Evolutionary conservation across 208 protist species (phyloP), one percentile per base, ranked within the genome.

Genomic region (Acanthamoeba royreba): DNA sequence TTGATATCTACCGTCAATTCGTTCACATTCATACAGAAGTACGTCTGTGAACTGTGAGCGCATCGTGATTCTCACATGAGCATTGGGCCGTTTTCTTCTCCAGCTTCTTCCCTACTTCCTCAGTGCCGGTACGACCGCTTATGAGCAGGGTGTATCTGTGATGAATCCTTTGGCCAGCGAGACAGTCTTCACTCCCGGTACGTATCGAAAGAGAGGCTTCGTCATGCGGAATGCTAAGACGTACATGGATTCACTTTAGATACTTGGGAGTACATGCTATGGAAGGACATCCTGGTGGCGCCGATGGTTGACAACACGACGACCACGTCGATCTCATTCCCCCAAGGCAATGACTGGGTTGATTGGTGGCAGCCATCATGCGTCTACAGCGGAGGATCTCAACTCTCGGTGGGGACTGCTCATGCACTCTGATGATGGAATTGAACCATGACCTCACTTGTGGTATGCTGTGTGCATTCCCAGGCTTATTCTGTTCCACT

Each of bases 21-120:
- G 93, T 95, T 22, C 49, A 95, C 72, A 77, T 87, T 22, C 93
- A 95, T 63, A 74, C 69, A 19, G 69, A 81, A 42, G 69, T 72
- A 72, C 11, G n/a, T 31, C n/a, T n/a, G n/a, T n/a, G n/a, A n/a
- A n/a, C n/a, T n/a, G n/a, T n/a, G n/a, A n/a, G n/a, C 28, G n/a
- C 61, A 22, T 58, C 22, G 49, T n/a, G 49, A 72, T 22, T n/a
- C 28, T 25, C 61, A 1, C 61, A 13, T 3, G 15, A n/a, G 1
- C 25, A 58, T 72, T 13, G 9, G 28, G 61, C 13, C 28, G 9
- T 35, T 0, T 35, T 35, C 49, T 19, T 19, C 25, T 42, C 25
- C 25, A 92, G 46, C 38, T 95, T 11, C 7, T 92, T 35, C 61
- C 93, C 8, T 95, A 88, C 28, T 53, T 94, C 43, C 22, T 92